A percentile compares a stretch with the other conserved stretches of the same genome.
phyloP scores from a whole-genome alignment of 495 filamentous ascomycete species.

The Penicillium flavigenum region DNA sequence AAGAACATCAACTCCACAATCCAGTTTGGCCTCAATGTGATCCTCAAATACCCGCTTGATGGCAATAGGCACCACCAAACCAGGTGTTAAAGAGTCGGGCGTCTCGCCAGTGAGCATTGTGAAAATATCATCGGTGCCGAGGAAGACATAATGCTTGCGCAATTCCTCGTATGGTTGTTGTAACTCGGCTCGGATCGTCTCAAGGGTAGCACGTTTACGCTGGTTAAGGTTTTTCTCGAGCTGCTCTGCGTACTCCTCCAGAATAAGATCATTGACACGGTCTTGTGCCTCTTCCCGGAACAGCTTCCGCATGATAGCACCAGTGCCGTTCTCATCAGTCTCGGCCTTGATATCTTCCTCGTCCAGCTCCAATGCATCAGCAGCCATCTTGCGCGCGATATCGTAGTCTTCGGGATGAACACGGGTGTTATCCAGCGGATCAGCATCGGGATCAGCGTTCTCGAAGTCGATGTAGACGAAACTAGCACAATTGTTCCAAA shows the following conservation, averaged over 20 bases:
- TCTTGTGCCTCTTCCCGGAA: constrained; percentile 89
- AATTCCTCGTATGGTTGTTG: constrained; percentile 92
- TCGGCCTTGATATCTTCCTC: constrained; percentile 98
- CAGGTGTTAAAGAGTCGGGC: constrained; percentile 71
- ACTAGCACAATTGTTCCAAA: constrained; percentile 96
- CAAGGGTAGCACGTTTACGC: constrained; percentile 91
- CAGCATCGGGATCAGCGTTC: constrained; percentile 68
- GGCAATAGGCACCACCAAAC: constrained; percentile 88
- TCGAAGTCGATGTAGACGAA: constrained; percentile 90
- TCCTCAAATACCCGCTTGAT: constrained; percentile 86
- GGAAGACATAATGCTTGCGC: constrained; percentile 70
- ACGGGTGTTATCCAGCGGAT: constrained; percentile 93
- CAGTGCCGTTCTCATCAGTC: constrained; percentile 79
- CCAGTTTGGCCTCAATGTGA: constrained; percentile 87
- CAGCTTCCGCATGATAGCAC: constrained; percentile 87
- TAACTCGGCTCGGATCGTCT: constrained; percentile 92
- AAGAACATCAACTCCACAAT: constrained; percentile 89
- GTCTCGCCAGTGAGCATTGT: constrained; percentile 97
- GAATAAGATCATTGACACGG: constrained; percentile 90
- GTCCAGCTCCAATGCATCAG: constrained; percentile 91
- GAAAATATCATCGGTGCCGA: constrained; percentile 81
- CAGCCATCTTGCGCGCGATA: constrained; percentile 94
- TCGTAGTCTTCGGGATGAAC: constrained; percentile 99
- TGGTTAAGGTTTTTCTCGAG: constrained; percentile 89
- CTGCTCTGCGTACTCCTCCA: constrained; percentile 96